Evolutionary conservation across 192 early-diverging fungal genomes (phyloP).

Genomic region (Umbelopsis isabellina): DNA sequence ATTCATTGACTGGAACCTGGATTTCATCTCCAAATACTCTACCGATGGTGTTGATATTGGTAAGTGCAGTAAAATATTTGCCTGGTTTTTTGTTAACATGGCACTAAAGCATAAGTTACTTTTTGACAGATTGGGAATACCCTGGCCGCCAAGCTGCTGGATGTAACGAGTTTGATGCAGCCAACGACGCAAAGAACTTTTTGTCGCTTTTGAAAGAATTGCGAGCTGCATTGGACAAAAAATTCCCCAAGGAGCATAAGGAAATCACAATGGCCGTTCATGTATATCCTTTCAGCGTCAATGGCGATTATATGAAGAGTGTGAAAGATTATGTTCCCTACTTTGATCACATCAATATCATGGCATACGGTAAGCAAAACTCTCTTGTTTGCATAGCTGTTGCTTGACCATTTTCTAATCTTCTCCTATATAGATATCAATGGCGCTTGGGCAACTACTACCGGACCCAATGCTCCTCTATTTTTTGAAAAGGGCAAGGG

Average conservation of each 20-base stretch:
- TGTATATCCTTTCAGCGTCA: constrained; percentile 58
- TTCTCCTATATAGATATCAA: constrained; percentile 34
- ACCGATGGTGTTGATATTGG: constrained; percentile 66
- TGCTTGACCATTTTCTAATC: neutral
- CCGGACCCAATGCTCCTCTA: constrained; percentile 67
- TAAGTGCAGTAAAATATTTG: constrained; percentile 25
- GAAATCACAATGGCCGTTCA: constrained; percentile 65
- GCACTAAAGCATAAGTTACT: constrained; percentile 31
- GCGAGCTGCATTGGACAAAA: constrained; percentile 45
- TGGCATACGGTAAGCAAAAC: constrained; percentile 66
- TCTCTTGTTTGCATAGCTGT: neutral
- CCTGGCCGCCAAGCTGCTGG: constrained; percentile 58
- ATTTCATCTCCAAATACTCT: constrained; percentile 55
- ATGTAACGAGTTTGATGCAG: constrained; percentile 51
- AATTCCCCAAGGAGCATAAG: constrained; percentile 48
- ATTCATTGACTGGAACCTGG: constrained; percentile 62
- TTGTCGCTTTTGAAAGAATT: constrained; percentile 57
- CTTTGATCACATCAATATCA: constrained; percentile 67
- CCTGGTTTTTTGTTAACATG: constrained; percentile 26
- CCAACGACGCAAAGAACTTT: constrained; percentile 62
- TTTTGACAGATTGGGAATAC: constrained; percentile 63
- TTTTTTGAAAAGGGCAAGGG: constrained; percentile 38
- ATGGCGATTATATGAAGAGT: constrained; percentile 47
- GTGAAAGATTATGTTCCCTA: constrained; percentile 52
- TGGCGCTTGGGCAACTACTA: constrained; percentile 62